Evolutionary conservation across 768 basidiomycete genomes (phyloP), one percentile per base, ranked within the genome.

Genomic region (Leccinellum albellum): DNA sequence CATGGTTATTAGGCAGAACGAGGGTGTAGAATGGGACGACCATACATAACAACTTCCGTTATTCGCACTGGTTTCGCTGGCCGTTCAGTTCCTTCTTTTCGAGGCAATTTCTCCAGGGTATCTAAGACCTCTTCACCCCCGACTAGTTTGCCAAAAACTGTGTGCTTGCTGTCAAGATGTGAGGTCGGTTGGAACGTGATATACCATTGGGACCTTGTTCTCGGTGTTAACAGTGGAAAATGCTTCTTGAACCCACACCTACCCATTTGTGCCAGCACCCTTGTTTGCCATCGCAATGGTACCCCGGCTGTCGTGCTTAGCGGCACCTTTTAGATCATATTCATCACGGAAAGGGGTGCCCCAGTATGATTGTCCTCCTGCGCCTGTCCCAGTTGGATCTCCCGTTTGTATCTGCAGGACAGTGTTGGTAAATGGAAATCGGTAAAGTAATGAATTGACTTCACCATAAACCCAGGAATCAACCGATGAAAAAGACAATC

Each of bases 341-440:
- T 99, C 97, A 66, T 99, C 97, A 55, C 95, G 84, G 75, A 99
- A 99, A 10, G 94, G 91, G 15, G 88, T 93, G 1, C 92, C 94
- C 97, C 97, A 98, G 69, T 85, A 85, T 6, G 91, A 94, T 64
- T 92, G 81, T 6, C 97, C 97, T 9, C 97, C 97, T 29, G 89
- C 78, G 1, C 97, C 97, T 2, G 94, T 98, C 2, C 97, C 96
- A 1, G 92, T 92, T 6, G 97, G 97, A 69, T 99, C 97, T 31
- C 97, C 97, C 2, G 94, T 94, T 82, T 98, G 96, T n/a, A 94
- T 84, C 94, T 94, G 58, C 2, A 20, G 46, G 14, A 10, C 5
- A 56, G 32, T n/a, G 54, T 61, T 8, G 33, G 24, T 21, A n/a
- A 37, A 58, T 52, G 31, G 29, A 24, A 3, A 47, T 40, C 10